A percentile compares a stretch with the other conserved stretches of the same genome.
Conservation (phyloP, 23 red algal genomes). For the Cyanidioschyzon merolae region DNA sequence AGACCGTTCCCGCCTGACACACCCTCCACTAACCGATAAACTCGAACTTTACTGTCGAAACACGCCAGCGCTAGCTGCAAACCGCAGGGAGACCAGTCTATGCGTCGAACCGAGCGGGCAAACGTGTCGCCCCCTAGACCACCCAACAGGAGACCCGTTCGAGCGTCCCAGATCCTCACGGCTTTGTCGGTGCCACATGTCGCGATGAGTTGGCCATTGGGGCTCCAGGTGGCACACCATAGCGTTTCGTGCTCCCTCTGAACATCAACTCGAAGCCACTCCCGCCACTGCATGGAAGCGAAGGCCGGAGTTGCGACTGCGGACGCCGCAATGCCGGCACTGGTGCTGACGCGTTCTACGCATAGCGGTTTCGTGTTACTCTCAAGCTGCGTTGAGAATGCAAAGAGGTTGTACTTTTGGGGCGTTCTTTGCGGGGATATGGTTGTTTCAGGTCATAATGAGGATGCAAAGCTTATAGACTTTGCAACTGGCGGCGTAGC, state of each 20-base stretch:
- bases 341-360: no score
- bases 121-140: constrained; percentile 34
- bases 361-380: no score
- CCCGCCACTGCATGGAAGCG: not conserved
- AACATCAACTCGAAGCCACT: not conserved
- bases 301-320: no score
- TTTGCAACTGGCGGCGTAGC: constrained; percentile 15
- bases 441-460: not conserved
- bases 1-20: constrained; percentile 25
- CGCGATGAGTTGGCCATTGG: constrained; percentile 37
- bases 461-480: not conserved
- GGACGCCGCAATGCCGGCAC: no score
- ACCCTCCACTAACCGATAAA: constrained; percentile 41
- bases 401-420: no score
- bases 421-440: no score
- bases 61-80: constrained; percentile 53
- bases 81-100: constrained; percentile 48
- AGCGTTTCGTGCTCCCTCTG: constrained; percentile 17
- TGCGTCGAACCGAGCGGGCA: constrained; percentile 36
- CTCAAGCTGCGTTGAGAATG: not conserved
- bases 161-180: constrained; percentile 48
- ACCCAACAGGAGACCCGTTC: constrained; percentile 25
- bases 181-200: constrained; percentile 55
- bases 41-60: constrained; percentile 54
- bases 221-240: constrained; percentile 77